phyloP scores from a whole-genome alignment of 352 stramenopile genomes.

The Phytophthora melonis region DNA sequence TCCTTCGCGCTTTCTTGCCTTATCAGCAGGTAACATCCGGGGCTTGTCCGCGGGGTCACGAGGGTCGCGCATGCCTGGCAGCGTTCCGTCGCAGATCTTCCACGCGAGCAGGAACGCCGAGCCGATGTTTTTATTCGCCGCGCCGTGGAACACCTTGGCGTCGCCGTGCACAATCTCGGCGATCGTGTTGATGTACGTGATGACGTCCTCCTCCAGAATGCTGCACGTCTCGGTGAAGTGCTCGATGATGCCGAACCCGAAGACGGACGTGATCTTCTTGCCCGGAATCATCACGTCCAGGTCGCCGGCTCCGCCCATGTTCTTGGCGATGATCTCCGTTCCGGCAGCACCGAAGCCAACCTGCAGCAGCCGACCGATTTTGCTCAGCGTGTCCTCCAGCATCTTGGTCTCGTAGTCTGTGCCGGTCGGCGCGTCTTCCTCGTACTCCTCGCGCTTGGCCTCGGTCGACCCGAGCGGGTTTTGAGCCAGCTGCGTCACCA shows the following conservation, averaged over 20 bases:
- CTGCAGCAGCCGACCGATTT: slow-evolving; percentile 95
- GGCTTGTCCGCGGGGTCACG: slow-evolving; percentile 79
- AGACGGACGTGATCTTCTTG: slow-evolving; percentile 97
- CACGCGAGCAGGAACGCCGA: slow-evolving; percentile 95
- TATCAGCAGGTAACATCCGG: slow-evolving; percentile 72
- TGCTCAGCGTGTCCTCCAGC: slow-evolving; percentile 95
- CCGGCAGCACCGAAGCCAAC: slow-evolving; percentile 98
- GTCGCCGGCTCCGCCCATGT: slow-evolving; percentile 93
- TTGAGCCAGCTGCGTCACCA: slow-evolving; percentile 74
- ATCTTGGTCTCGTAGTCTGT: slow-evolving; percentile 96
- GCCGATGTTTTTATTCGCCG: slow-evolving; percentile 98
- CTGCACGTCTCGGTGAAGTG: slow-evolving; percentile 96
- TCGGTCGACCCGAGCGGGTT: slow-evolving; percentile 79
- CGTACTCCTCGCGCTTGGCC: slow-evolving; percentile 77
- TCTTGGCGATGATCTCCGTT: slow-evolving; percentile 98
- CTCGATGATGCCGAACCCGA: slow-evolving; percentile 97
- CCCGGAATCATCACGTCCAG: slow-evolving; percentile 98
- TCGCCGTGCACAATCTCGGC: slow-evolving; percentile 96
- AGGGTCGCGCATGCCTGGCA: slow-evolving; percentile 87
- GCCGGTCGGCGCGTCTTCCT: slow-evolving; percentile 51
- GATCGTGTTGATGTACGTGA: slow-evolving; percentile 98
- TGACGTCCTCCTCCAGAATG: slow-evolving; percentile 95
- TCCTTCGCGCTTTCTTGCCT: slow-evolving; percentile 61
- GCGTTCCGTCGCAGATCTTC: slow-evolving; percentile 93
- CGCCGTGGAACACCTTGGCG: slow-evolving; percentile 93